phyloP scores from a whole-genome alignment of 352 stramenopile species.

The Pythium brachiatum region DNA sequence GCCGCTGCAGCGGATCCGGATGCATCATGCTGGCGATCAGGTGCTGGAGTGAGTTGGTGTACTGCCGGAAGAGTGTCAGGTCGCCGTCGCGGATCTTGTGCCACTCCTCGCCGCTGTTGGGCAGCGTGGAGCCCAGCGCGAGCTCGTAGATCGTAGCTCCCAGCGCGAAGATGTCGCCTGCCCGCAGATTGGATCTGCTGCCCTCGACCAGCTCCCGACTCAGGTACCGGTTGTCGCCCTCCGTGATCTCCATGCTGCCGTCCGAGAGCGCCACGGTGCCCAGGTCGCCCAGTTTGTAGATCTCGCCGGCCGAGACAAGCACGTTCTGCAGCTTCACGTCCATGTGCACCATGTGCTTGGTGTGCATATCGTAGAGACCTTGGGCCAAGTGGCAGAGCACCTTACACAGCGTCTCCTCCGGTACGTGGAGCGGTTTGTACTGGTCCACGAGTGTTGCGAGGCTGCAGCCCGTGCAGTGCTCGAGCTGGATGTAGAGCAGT shows the following conservation, averaged over 20 bases:
- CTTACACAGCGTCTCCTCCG: conserved; percentile 69
- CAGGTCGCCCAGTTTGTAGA: conserved; percentile 84
- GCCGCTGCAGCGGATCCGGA: conserved; percentile 75
- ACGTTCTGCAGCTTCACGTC: conserved; percentile 88
- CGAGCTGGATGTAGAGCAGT: conserved; percentile 85
- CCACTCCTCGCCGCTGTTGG: conserved; percentile 77
- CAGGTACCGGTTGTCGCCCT: conserved; percentile 85
- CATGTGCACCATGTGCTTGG: conserved; percentile 84
- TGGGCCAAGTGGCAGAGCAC: conserved; percentile 74
- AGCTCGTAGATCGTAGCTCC: conserved; percentile 85
- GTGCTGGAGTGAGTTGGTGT: conserved; percentile 86
- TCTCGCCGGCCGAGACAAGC: conserved; percentile 48
- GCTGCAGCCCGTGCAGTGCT: conserved; percentile 66
- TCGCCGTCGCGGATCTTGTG: conserved; percentile 86
- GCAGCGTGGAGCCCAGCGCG: conserved; percentile 61
- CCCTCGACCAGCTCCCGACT: conserved; percentile 81
- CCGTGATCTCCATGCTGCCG: conserved; percentile 81
- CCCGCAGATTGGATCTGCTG: conserved; percentile 68
- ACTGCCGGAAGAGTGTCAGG: conserved; percentile 79
- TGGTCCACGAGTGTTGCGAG: conserved; percentile 63
- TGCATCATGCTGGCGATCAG: conserved; percentile 88
- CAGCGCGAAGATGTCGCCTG: conserved; percentile 83
- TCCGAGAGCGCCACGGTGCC: conserved; percentile 79
- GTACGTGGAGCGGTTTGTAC: conserved; percentile 60
- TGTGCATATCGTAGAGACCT: conserved; percentile 81